Percentiles rank a stretch among this genome's conserved stretches.
Conservation (phyloP, 2,329 filamentous ascomycete species). For the Dichotomopilus funicola region DNA sequence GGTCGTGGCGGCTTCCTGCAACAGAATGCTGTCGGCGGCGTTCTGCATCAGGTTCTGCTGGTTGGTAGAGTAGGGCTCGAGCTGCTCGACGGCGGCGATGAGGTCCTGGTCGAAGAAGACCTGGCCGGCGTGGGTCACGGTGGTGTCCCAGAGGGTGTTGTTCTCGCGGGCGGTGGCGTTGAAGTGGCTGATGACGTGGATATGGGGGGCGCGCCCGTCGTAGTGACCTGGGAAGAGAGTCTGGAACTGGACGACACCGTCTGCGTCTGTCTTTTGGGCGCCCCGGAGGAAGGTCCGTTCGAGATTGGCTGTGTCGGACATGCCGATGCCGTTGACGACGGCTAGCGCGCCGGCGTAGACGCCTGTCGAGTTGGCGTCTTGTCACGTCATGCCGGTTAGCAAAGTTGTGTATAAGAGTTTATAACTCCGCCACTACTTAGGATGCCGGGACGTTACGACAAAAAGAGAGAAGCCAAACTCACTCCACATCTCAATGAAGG, state of each 20-base stretch:
- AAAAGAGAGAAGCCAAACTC: not conserved
- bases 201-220: slow-evolving; percentile 2
- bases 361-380: not conserved
- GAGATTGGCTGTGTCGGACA: not conserved
- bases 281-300: not conserved
- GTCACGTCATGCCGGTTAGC: no score
- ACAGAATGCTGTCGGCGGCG: not conserved
- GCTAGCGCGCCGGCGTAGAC: not conserved
- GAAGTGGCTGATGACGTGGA: not conserved
- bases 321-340: not conserved
- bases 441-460: no score
- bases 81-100: not conserved
- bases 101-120: slow-evolving; percentile 2
- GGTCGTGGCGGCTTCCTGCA: not conserved
- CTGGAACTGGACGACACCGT: slow-evolving; percentile 1
- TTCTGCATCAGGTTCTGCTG: not conserved
- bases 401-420: not conserved
- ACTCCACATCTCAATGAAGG: slow-evolving; percentile 4
- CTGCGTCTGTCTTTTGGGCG: not conserved
- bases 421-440: not conserved
- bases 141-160: not conserved
- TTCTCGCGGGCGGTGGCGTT: not conserved
- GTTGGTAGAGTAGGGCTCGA: not conserved
- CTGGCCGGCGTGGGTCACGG: not conserved
- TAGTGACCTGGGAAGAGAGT: slow-evolving; percentile 6